Conservation (phyloP, 441 rosid genomes). For the Rhodomyrtus psidioides region DNA sequence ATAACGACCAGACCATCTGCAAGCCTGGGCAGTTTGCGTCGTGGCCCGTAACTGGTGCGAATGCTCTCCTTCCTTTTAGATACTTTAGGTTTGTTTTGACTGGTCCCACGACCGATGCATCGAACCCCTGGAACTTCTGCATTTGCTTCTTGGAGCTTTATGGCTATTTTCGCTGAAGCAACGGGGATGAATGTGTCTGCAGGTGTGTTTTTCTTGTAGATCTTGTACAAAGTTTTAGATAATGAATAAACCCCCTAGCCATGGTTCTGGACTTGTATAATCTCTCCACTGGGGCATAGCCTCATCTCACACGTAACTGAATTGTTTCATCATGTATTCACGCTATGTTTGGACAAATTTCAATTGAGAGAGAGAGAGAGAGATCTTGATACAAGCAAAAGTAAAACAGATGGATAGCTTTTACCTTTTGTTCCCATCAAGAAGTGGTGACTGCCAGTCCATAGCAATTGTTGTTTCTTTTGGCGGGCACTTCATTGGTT, state of each 20-base stretch:
- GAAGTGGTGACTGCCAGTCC: not conserved
- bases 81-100: slow-evolving; percentile 68
- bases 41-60: slow-evolving; percentile 69
- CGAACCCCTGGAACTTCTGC: slow-evolving; percentile 79
- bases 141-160: slow-evolving; percentile 92
- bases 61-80: slow-evolving; percentile 72
- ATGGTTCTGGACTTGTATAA: not conserved
- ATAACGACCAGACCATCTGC: slow-evolving; percentile 72
- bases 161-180: slow-evolving; percentile 59
- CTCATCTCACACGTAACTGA: not conserved
- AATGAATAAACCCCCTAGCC: not conserved
- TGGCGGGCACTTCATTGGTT: not conserved
- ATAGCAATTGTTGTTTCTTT: not conserved
- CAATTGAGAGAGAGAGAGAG: not conserved
- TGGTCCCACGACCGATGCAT: slow-evolving; percentile 59
- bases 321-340: not conserved
- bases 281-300: not conserved
- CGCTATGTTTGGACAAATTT: not conserved
- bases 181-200: not conserved
- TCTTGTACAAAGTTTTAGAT: not conserved
- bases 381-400: not conserved
- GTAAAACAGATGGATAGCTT: not conserved
- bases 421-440: not conserved
- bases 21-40: slow-evolving; percentile 85
- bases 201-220: not conserved